Evolutionary conservation across 2,329 filamentous ascomycete genomes (phyloP), one percentile per base, ranked within the genome.

Genomic region (Fusarium longipes): DNA sequence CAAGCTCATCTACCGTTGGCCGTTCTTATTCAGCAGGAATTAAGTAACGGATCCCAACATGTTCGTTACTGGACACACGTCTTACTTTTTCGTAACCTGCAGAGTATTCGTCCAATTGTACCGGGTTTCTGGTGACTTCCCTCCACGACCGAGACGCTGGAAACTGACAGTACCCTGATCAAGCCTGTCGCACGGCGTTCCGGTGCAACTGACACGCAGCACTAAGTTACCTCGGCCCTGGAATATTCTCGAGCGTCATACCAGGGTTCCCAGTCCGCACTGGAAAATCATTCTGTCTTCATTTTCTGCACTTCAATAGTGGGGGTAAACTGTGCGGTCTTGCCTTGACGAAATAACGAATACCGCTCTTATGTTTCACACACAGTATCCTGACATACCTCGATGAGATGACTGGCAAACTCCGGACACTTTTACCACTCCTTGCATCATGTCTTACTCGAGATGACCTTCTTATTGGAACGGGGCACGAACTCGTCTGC

Each of bases 131-230:
- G 56, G 44, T 61, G 56, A 51, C 58, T 53, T 55, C 57, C 70
- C 62, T 52, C 69, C 67, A 59, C 42, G 53, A 73, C 70, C 71
- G 55, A 51, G 57, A 56, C 32, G 57, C 51, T 58, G 71, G 71
- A 60, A 72, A 65, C 52, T 63, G 55, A 55, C 52, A 60, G 59
- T 65, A 65, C 59, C 55, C 65, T 36, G 40, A 52, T 49, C 42
- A 40, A 43, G 39, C 44, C 56, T 70, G 67, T 63, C 52, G 39
- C 40, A 38, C 55, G 60, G 50, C 39, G 35, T 59, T 63, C 65
- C 29, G 47, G 42, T 40, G 38, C 42, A 47, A 67, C 43, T 64
- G 27, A 35, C 58, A 69, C 57, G 49, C 55, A 62, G 40, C 67
- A 57, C 47, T 38, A n/a, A n/a, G n/a, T n/a, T n/a, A 40, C 61